Conservation (phyloP, 164 flowering plant genomes). For the Pachysandra terminalis region DNA sequence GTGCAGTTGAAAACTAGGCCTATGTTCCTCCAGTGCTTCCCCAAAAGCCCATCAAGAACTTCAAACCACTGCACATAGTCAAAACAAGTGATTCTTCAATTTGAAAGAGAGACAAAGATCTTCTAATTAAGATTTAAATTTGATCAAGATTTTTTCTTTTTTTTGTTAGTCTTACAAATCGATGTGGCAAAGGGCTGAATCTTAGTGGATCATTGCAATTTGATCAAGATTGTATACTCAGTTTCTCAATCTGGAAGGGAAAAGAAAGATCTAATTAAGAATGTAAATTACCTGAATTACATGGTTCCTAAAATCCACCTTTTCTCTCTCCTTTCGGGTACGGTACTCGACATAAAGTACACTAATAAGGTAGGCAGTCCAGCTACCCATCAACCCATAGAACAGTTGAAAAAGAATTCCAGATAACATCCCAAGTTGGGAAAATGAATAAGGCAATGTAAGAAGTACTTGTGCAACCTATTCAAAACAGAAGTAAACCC, state of each 20-base stretch:
- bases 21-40: constrained; percentile 64
- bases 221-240: too few relatives aligned
- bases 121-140: neutral
- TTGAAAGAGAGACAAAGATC: too few relatives aligned
- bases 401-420: too few relatives aligned
- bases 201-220: too few relatives aligned
- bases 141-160: too few relatives aligned
- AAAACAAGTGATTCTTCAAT: neutral
- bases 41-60: constrained; percentile 71
- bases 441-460: too few relatives aligned
- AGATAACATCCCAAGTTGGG: constrained; percentile 72
- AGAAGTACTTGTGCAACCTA: constrained; percentile 74
- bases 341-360: constrained; percentile 69
- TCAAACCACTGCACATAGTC: constrained; percentile 65
- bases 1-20: constrained; percentile 78
- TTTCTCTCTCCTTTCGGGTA: constrained; percentile 70
- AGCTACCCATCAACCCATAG: too few relatives aligned
- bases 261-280: neutral
- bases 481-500: neutral
- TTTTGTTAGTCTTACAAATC: too few relatives aligned
- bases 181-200: too few relatives aligned
- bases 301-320: constrained; percentile 70
- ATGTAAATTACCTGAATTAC: constrained; percentile 54
- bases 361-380: too few relatives aligned
- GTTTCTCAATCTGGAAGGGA: too few relatives aligned